phyloP scores from a whole-genome alignment of 257 asterid species.

The Primulina tabacum region DNA sequence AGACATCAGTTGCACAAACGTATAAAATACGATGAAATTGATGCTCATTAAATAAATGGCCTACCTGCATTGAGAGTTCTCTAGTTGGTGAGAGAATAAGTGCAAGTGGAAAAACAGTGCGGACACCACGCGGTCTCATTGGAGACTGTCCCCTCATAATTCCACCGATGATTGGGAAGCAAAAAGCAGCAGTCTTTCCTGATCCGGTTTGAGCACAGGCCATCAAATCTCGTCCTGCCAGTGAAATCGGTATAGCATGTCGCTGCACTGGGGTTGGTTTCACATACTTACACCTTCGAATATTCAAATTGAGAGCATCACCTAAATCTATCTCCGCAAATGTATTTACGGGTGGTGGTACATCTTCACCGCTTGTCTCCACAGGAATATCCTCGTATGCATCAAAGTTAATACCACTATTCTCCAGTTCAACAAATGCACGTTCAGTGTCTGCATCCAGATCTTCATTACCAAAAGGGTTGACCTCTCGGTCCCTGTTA shows the following conservation, averaged over 20 bases:
- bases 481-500: slow-evolving; percentile 64
- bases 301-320: slow-evolving; percentile 67
- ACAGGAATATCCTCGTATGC: slow-evolving; percentile 93
- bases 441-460: slow-evolving; percentile 41
- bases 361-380: slow-evolving; percentile 79
- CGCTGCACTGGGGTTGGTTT: slow-evolving; percentile 92
- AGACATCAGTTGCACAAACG: neutral
- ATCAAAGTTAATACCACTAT: slow-evolving; percentile 77
- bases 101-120: slow-evolving; percentile 76
- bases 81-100: slow-evolving; percentile 84
- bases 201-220: slow-evolving; percentile 96
- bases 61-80: slow-evolving; percentile 85
- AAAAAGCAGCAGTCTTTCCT: slow-evolving; percentile 89
- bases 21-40: neutral
- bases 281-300: slow-evolving; percentile 79
- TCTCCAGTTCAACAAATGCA: slow-evolving; percentile 61
- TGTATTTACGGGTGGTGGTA: slow-evolving; percentile 79
- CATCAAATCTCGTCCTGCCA: slow-evolving; percentile 82
- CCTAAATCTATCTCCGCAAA: slow-evolving; percentile 88
- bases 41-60: slow-evolving; percentile 10
- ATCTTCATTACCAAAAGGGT: slow-evolving; percentile 70
- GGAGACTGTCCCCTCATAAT: slow-evolving; percentile 54
- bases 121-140: slow-evolving; percentile 65
- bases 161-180: slow-evolving; percentile 87
- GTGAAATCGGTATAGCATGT: slow-evolving; percentile 71